These are phyloP conservation scores for Cyberlindnera galapagoensis DNA, from an alignment of 805 yeast species.

Conservation along the genomic window DNA sequence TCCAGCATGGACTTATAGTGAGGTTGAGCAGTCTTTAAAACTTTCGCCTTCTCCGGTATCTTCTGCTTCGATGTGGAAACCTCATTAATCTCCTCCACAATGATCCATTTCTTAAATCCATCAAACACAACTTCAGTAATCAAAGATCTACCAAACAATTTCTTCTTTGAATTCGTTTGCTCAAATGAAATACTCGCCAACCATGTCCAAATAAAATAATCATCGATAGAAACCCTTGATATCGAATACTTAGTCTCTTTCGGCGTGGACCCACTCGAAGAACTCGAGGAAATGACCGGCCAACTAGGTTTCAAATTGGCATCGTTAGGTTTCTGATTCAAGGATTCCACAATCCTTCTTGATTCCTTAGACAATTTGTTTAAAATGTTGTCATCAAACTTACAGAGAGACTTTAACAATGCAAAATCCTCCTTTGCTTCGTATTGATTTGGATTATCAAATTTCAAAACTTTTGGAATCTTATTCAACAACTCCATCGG, in stretches of 20 bases:
- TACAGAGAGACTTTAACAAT: slow-evolving; percentile 64
- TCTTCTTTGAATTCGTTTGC: slow-evolving; percentile 56
- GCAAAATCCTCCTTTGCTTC: slow-evolving; percentile 75
- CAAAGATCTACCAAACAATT: slow-evolving; percentile 72
- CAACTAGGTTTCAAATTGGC: slow-evolving; percentile 36
- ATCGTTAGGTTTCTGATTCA: slow-evolving; percentile 28
- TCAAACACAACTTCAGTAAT: slow-evolving; percentile 76
- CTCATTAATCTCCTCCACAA: slow-evolving; percentile 61
- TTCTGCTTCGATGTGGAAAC: slow-evolving; percentile 16
- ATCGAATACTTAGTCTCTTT: slow-evolving; percentile 29
- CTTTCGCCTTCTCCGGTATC: slow-evolving; percentile 18
- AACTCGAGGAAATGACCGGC: slow-evolving; percentile 26
- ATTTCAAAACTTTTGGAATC: slow-evolving; percentile 52
- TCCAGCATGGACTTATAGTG: slow-evolving; percentile 19
- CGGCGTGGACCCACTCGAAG: slow-evolving; percentile 23
- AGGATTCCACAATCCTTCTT: slow-evolving; percentile 41
- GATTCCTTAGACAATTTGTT: slow-evolving; percentile 71
- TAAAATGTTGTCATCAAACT: slow-evolving; percentile 47
- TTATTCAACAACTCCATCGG: slow-evolving; percentile 56
- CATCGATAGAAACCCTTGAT: slow-evolving; percentile 67
- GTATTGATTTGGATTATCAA: slow-evolving; percentile 63
- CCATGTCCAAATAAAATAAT: slow-evolving; percentile 92
- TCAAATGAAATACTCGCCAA: slow-evolving; percentile 69
- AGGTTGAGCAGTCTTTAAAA: slow-evolving; percentile 16
- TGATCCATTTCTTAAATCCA: slow-evolving; percentile 73